Evolutionary conservation across 805 yeast species (phyloP), one percentile per base, ranked within the genome.

Genomic region (Schwanniomyces vanrijiae): DNA sequence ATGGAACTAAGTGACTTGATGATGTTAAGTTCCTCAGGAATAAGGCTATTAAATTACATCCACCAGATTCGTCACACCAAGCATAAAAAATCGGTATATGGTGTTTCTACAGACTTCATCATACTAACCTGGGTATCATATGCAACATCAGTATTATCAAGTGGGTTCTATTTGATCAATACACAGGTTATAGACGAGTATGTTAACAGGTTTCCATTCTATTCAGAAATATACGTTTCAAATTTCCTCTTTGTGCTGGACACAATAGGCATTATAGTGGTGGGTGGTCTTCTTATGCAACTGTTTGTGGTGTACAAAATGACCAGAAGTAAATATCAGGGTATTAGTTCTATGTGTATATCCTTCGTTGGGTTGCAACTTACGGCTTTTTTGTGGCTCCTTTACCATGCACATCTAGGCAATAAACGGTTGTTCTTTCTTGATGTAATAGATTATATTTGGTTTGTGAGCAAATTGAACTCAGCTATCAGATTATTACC

Each of bases 361-460:
- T 22, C 45, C 6, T 19, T 51, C 11, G 5, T 53, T 19, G 21
- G 37, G 2, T 21, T 38, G 3, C 37, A 54, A 14, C 6, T 37
- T 2, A n/a, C 40, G 2, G 42, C 40, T 3, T 38, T 51, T 7
- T n/a, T 49, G 6, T 50, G 46, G 40, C 19, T 55, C 11, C 20
- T 40, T 2, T 33, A 41, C 39, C 37, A 16, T 9, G 39, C 7
- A 26, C 13, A 19, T 3, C 8, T 20, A 16, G 34, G 33, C 5
- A 33, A 40, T 26, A 45, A 14, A 21, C 44, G 48, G 7, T 28
- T 75, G 1, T 65, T 61, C 43, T 54, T 58, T 22, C 50, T 78
- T 18, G 83, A 80, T 49, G 59, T 71, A 26, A 49, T 74, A 3
- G 77, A 76, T 44, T 66, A 51, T 38, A 9, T 73, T 3, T 76